These are phyloP conservation scores for Euclidium syriacum DNA, from an alignment of 345 rosid genomes.

Conservation along the genomic window DNA sequence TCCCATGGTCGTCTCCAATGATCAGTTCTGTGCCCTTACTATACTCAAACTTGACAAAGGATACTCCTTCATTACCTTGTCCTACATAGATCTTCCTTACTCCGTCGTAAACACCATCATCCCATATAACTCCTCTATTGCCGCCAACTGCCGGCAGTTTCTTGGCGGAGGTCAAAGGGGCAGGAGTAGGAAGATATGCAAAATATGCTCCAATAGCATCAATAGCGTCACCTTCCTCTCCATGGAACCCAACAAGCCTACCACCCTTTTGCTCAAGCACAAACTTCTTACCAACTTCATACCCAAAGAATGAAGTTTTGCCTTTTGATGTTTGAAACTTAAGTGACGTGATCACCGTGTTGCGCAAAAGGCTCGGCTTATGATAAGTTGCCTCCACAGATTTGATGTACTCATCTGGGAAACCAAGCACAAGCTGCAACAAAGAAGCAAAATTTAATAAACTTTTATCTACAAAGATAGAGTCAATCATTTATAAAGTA, in stretches of 20 bases:
- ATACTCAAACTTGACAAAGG: slow-evolving; percentile 24
- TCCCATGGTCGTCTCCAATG: slow-evolving; percentile 27
- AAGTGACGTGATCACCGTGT: slow-evolving; percentile 12
- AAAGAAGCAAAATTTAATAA: not conserved
- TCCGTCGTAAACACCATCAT: slow-evolving; percentile 23
- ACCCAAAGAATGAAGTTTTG: slow-evolving; percentile 12
- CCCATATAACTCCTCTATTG: slow-evolving; percentile 23
- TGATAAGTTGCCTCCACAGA: slow-evolving; percentile 16
- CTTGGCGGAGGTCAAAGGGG: not conserved
- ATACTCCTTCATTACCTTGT: slow-evolving; percentile 7
- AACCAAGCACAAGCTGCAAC: slow-evolving; percentile 18
- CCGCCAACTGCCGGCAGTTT: slow-evolving; percentile 14
- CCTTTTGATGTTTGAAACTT: slow-evolving; percentile 20
- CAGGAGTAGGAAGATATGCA: not conserved
- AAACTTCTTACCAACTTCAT: slow-evolving; percentile 12
- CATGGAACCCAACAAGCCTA: slow-evolving; percentile 23
- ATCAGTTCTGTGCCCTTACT: not conserved
- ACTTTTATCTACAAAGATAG: too few relatives aligned
- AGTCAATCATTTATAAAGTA: too few relatives aligned
- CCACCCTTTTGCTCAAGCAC: not conserved
- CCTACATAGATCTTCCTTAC: slow-evolving; percentile 21
- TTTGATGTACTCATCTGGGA: slow-evolving; percentile 15
- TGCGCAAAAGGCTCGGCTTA: not conserved
- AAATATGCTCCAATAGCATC: slow-evolving; percentile 27
- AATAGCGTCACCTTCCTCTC: slow-evolving; percentile 4